Evolutionary conservation across 257 asterid genomes (phyloP).

Genomic region (Solanum sejunctum): DNA sequence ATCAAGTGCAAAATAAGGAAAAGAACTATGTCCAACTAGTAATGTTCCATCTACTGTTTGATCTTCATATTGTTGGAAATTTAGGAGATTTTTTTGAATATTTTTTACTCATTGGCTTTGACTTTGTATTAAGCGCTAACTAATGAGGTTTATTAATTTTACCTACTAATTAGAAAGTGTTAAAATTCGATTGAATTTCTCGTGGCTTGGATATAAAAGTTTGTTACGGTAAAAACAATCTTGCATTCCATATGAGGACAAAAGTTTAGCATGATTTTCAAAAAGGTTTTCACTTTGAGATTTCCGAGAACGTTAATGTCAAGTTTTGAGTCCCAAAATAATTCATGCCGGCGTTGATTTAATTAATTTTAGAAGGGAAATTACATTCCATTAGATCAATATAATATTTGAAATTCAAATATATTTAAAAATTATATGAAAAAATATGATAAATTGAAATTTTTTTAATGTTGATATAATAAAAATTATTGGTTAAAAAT

Average conservation of each 20-base stretch:
- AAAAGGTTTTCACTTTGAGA: conserved; percentile 8
- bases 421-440: too few species aligned
- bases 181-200: background rate
- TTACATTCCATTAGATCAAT: background rate
- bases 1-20: conserved; percentile 59
- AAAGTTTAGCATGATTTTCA: background rate
- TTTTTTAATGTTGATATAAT: background rate
- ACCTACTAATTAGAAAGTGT: background rate
- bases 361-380: too few species aligned
- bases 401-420: too few species aligned
- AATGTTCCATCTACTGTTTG: conserved; percentile 39
- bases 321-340: background rate
- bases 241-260: conserved; percentile 9
- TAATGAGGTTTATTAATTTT: background rate
- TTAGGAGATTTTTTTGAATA: background rate
- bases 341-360: background rate
- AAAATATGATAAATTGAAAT: too few species aligned
- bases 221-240: background rate
- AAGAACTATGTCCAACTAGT: conserved; percentile 45
- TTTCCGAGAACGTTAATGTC: conserved; percentile 10
- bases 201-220: background rate
- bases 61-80: conserved; percentile 35
- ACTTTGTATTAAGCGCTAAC: background rate
- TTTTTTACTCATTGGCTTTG: too few species aligned
- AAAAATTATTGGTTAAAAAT: background rate